Percentiles rank a stretch among this genome's conserved stretches.
Evolutionary conservation across 495 filamentous ascomycete species (phyloP).

Genomic region (Lophium mytilinum): DNA sequence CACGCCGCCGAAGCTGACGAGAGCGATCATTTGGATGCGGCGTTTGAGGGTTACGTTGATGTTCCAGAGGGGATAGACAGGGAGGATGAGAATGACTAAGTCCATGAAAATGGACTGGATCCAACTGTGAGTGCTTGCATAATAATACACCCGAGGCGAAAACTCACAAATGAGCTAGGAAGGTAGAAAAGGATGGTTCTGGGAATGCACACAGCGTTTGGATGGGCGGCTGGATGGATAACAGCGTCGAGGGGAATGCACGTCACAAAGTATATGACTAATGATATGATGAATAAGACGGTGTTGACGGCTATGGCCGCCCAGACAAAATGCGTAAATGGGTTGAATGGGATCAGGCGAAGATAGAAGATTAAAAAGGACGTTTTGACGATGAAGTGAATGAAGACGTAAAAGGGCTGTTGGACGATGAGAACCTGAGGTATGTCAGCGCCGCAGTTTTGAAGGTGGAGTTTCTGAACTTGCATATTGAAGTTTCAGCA

Average conservation of each 20-base stretch:
- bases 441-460: background rate
- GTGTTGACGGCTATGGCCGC: background rate
- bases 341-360: background rate
- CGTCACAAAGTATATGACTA: background rate
- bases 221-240: background rate
- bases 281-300: background rate
- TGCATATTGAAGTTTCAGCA: background rate
- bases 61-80: background rate
- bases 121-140: no score
- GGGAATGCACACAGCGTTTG: background rate
- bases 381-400: background rate
- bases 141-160: background rate
- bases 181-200: background rate
- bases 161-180: background rate
- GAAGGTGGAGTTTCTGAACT: background rate
- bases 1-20: background rate
- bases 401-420: background rate
- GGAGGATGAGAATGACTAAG: background rate
- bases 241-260: background rate
- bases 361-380: background rate
- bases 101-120: background rate
- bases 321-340: background rate
- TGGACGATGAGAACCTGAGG: background rate
- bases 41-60: background rate
- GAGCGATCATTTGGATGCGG: background rate